Percentiles rank a stretch among this genome's conserved stretches.
Evolutionary conservation across 257 asterid species (phyloP).

Genomic region (Handroanthus guayacan): DNA sequence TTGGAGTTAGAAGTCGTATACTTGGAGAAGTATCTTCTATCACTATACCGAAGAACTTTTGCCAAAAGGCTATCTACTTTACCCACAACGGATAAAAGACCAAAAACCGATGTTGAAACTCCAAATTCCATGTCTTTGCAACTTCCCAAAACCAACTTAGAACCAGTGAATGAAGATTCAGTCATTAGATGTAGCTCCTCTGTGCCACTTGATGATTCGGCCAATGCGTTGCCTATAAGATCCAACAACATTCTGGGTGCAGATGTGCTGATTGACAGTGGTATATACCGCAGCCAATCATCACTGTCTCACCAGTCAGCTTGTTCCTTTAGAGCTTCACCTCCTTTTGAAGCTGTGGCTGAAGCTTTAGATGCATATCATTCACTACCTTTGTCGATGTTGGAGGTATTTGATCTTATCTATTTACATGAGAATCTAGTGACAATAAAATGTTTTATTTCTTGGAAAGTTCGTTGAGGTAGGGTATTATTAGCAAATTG

Average conservation of each 20-base stretch:
- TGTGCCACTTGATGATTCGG: slow-evolving; percentile 36
- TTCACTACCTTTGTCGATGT: slow-evolving; percentile 84
- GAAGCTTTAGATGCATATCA: slow-evolving; percentile 70
- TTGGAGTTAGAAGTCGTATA: slow-evolving; percentile 74
- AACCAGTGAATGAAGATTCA: slow-evolving; percentile 37
- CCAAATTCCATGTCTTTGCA: slow-evolving; percentile 30
- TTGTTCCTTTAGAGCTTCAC: slow-evolving; percentile 59
- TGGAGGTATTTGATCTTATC: slow-evolving; percentile 62
- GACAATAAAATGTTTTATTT: no score
- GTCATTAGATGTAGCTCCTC: slow-evolving; percentile 22
- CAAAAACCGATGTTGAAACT: slow-evolving; percentile 32
- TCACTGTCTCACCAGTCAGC: slow-evolving; percentile 79
- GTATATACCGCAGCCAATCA: slow-evolving; percentile 75
- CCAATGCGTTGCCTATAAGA: slow-evolving; percentile 21
- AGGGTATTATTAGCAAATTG: no score
- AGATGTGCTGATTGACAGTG: slow-evolving; percentile 55
- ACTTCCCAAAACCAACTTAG: slow-evolving; percentile 36
- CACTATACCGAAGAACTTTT: slow-evolving; percentile 65
- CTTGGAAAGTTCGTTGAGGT: no score
- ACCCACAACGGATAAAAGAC: slow-evolving; percentile 38
- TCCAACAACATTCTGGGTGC: slow-evolving; percentile 48
- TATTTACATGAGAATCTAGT: background rate
- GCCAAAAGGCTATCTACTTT: slow-evolving; percentile 47
- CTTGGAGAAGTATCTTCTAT: slow-evolving; percentile 82
- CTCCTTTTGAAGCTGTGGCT: slow-evolving; percentile 49